Evolutionary conservation across 441 rosid species (phyloP).

Genomic region (Manihot esculenta): DNA sequence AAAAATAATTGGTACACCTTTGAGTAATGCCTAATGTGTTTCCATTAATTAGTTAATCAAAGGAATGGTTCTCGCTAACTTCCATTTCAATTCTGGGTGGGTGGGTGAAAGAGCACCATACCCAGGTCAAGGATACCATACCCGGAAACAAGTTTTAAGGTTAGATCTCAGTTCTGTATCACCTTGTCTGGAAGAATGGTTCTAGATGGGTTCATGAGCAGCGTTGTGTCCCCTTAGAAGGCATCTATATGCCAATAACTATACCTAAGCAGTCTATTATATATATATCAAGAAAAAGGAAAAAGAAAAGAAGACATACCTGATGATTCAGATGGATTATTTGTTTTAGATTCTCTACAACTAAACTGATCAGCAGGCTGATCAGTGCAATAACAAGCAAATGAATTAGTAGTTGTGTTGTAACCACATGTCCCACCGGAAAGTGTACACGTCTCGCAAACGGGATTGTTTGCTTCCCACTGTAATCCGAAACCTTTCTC

Average conservation of each 20-base stretch:
- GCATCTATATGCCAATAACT: background rate
- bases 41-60: too few relatives aligned
- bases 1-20: background rate
- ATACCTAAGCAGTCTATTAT: background rate
- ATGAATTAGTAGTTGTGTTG: slow-evolving; percentile 1
- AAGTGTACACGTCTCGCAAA: slow-evolving; percentile 18
- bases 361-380: background rate
- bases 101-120: too few relatives aligned
- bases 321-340: background rate
- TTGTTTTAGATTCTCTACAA: background rate
- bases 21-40: background rate
- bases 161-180: too few relatives aligned
- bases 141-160: too few relatives aligned
- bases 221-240: background rate
- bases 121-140: too few relatives aligned
- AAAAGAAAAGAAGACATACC: background rate
- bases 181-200: too few relatives aligned
- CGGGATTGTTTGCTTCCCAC: slow-evolving; percentile 20
- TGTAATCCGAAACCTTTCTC: slow-evolving; percentile 36
- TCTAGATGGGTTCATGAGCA: too few relatives aligned
- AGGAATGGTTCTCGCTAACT: too few relatives aligned
- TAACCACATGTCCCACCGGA: slow-evolving; percentile 45
- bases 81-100: too few relatives aligned
- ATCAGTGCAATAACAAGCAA: slow-evolving; percentile 38
- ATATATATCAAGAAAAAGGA: background rate